Evolutionary conservation across 2,329 filamentous ascomycete genomes (phyloP).

Genomic region (Lachnellula occidentalis): DNA sequence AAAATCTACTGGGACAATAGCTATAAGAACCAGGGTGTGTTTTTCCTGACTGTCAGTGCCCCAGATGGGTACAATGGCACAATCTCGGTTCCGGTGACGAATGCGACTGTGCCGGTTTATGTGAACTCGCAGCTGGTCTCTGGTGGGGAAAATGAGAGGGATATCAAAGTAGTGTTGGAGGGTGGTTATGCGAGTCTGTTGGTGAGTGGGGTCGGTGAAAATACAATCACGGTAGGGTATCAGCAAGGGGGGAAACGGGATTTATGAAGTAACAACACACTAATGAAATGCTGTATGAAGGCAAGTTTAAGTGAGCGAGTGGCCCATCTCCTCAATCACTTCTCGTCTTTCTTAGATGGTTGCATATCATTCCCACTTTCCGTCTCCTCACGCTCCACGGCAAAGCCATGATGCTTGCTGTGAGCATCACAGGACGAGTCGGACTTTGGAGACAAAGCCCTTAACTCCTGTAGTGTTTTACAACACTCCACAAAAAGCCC

Average conservation of each 20-base stretch:
- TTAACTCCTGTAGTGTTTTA: background rate
- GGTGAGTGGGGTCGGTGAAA: background rate
- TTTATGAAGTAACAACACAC: background rate
- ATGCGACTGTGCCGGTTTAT: constrained; percentile 4
- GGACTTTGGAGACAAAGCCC: too few relatives aligned
- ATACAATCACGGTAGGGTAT: constrained; percentile 4
- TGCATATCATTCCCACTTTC: too few relatives aligned
- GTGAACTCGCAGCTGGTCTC: background rate
- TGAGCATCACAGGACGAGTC: too few relatives aligned
- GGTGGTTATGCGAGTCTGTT: background rate
- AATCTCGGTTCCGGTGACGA: constrained; percentile 21
- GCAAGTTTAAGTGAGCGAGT: too few relatives aligned
- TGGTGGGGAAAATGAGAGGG: background rate
- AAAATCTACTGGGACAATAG: constrained; percentile 34
- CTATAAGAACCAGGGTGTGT: constrained; percentile 10
- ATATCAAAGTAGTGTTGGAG: background rate
- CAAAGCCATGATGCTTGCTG: too few relatives aligned
- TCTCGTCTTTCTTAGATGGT: too few relatives aligned
- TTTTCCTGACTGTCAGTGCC: constrained; percentile 30
- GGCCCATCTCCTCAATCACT: too few relatives aligned
- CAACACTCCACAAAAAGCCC: background rate
- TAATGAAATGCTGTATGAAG: background rate
- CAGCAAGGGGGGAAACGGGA: background rate
- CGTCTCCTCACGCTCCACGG: too few relatives aligned
- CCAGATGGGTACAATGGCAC: constrained; percentile 26